phyloP scores from a whole-genome alignment of 169 alveolate species.

The Blepharisma undulans region DNA sequence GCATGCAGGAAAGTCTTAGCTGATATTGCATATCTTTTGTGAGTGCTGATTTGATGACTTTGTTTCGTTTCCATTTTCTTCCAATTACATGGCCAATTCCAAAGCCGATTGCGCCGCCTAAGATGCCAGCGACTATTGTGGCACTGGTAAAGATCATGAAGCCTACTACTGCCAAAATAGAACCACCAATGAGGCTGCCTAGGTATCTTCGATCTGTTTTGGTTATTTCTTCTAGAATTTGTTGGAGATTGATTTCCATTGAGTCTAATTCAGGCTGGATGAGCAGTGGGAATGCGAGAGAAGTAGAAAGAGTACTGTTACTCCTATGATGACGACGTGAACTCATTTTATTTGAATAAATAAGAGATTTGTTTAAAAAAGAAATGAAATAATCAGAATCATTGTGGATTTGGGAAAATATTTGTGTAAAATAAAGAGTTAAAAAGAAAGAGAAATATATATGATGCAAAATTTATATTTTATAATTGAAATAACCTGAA shows the following conservation, averaged over 20 bases:
- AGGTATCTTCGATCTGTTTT: constrained; percentile 9
- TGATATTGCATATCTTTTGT: background rate
- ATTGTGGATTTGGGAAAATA: too few relatives aligned
- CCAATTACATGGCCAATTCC: constrained; percentile 35
- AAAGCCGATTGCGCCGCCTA: background rate
- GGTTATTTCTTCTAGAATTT: background rate
- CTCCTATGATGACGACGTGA: background rate
- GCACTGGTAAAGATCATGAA: background rate
- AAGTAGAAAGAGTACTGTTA: background rate
- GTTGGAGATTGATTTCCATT: background rate
- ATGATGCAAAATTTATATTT: too few relatives aligned
- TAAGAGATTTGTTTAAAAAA: background rate
- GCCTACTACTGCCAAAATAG: background rate
- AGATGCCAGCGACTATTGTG: background rate
- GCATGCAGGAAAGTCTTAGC: background rate
- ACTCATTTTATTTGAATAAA: background rate
- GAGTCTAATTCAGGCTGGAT: background rate
- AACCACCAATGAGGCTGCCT: constrained; percentile 13
- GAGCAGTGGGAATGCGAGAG: background rate
- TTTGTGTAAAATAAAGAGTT: too few relatives aligned
- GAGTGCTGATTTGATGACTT: background rate
- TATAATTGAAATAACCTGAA: too few relatives aligned
- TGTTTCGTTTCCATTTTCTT: background rate
- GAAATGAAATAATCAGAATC: too few relatives aligned
- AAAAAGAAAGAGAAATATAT: too few relatives aligned